phyloP scores from a whole-genome alignment of 208 protist genomes.

The Trypanosoma melophagium region DNA sequence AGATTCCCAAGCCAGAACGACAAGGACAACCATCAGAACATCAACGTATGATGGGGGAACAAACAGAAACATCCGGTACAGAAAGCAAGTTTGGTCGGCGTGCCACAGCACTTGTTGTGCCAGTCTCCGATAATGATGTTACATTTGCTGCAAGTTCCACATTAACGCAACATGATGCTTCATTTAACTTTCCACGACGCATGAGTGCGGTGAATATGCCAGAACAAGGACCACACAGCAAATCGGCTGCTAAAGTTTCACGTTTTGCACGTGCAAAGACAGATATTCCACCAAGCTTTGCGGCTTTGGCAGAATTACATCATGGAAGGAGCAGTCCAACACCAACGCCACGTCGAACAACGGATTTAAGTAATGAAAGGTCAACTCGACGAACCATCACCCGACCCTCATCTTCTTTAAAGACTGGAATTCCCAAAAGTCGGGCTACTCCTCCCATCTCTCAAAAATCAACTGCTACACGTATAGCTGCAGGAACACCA shows the following conservation, averaged over 20 bases:
- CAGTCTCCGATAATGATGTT: slow-evolving; percentile 56
- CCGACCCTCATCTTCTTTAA: too few species aligned
- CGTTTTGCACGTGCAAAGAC: slow-evolving; percentile 22
- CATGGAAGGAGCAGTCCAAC: not conserved
- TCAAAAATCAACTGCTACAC: not conserved
- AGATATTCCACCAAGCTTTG: slow-evolving; percentile 15
- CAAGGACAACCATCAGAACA: not conserved
- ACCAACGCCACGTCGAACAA: not conserved
- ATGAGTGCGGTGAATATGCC: slow-evolving; percentile 24
- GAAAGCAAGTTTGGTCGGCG: slow-evolving; percentile 32
- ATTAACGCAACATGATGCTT: slow-evolving; percentile 42
- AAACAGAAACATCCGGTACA: too few species aligned
- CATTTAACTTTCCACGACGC: slow-evolving; percentile 55
- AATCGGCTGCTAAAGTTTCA: not conserved
- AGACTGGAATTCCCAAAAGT: too few species aligned
- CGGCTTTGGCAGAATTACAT: slow-evolving; percentile 3
- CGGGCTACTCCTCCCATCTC: not conserved
- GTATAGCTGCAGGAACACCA: not conserved
- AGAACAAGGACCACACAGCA: not conserved
- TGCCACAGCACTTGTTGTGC: slow-evolving; percentile 42
- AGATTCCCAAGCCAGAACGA: not conserved
- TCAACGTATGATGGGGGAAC: too few species aligned
- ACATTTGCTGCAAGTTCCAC: slow-evolving; percentile 52
- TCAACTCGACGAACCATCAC: too few species aligned
- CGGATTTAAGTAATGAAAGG: too few species aligned